Evolutionary conservation across 331 rosid species (phyloP), one percentile per base, ranked within the genome.

Genomic region (Spiraea crenata): DNA sequence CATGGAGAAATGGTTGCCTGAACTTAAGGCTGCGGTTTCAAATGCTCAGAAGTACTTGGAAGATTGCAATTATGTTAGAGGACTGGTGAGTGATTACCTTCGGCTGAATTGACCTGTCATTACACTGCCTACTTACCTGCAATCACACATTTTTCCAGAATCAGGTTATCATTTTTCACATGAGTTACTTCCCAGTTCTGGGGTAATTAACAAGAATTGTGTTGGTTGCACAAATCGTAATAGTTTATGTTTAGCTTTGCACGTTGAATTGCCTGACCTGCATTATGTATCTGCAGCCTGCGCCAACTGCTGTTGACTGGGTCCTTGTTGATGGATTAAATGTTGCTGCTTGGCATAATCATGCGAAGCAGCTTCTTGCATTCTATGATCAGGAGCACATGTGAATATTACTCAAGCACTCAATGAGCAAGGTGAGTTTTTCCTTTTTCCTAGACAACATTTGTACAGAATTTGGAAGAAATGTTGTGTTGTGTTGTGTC

Each of bases 241-340:
- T 44, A 44, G 14, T 64, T 37, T 4, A 25, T 7, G 0, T 46
- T 54, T 14, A 3, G 10, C 0, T 20, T 17, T 42, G 16, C 46
- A 38, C 35, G 4, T 63, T 50, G 31, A 25, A 68, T 72, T 48
- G 39, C 56, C 69, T 75, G 46, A 70, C 17, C 71, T 76, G 37
- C 63, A 25, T 61, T 73, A 20, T 50, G 76, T 70, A 73, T 70
- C 20, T 83, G 83, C 90, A 95, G 73, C 97, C 99, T 2, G 97
- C 96, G 17, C 82, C 99, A 9, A 89, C 96, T 8, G 93, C 85
- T 54, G 93, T 95, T 74, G 99, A 95, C 82, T 91, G 97, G 99
- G 95, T 91, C 46, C 64, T 87, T 1, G 87, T 95, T 17, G 99
- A 95, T 60, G 95, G 97, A 48, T 86, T 89, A 80, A 91, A 78